Conservation (phyloP, 345 rosid species). For the Pistacia vera region DNA sequence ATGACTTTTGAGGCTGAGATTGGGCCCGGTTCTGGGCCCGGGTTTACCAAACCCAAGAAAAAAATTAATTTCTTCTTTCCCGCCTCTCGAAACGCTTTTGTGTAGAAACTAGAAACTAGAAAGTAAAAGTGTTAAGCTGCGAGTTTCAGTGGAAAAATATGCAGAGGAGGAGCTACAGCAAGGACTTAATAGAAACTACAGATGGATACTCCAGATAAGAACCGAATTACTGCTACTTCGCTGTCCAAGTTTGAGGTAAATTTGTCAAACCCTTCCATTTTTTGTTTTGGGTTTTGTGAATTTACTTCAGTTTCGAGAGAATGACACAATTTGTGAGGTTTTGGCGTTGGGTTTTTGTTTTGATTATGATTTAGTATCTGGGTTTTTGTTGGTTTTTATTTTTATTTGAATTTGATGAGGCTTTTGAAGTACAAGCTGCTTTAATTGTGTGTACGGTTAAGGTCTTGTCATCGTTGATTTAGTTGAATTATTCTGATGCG, state of each 20-base stretch:
- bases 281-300: neutral
- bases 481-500: neutral
- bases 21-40: neutral
- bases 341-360: neutral
- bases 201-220: slow-evolving; percentile 68
- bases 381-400: neutral
- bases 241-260: slow-evolving; percentile 52
- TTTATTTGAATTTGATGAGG: neutral
- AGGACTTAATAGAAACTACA: slow-evolving; percentile 24
- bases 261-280: neutral
- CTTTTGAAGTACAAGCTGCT: neutral
- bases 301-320: neutral
- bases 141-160: neutral
- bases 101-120: neutral
- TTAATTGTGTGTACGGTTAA: neutral
- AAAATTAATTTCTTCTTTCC: neutral
- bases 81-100: neutral
- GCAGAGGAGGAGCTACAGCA: slow-evolving; percentile 5
- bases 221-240: slow-evolving; percentile 39
- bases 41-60: neutral
- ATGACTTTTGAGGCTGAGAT: neutral
- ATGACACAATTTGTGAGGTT: neutral
- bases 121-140: neutral
- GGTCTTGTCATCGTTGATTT: neutral
- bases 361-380: neutral